Percentiles rank a stretch among this genome's conserved stretches.
phyloP scores from a whole-genome alignment of 768 basidiomycete genomes.

The Russula brevipes region DNA sequence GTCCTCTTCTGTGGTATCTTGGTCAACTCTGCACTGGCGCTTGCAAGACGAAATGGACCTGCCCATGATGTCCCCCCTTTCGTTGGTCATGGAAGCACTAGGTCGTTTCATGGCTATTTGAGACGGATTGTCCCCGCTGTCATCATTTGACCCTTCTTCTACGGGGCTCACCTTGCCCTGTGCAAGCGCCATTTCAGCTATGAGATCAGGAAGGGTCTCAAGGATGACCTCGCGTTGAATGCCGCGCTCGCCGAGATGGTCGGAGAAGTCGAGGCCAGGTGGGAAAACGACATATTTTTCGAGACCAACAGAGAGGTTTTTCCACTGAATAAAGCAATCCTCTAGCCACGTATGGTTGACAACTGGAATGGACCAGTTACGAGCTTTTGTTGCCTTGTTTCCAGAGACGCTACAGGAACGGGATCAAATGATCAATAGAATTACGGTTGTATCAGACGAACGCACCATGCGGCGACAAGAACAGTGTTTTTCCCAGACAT shows the following conservation, averaged over 20 bases:
- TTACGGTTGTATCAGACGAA: slow-evolving; percentile 19
- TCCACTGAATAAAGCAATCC: slow-evolving; percentile 83
- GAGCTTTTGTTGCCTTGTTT: slow-evolving; percentile 66
- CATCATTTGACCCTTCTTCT: not conserved
- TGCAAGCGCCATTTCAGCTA: slow-evolving; percentile 7
- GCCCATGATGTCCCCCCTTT: slow-evolving; percentile 30
- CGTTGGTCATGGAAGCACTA: slow-evolving; percentile 23
- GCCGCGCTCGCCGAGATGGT: slow-evolving; percentile 35
- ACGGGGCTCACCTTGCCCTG: not conserved
- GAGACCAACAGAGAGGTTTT: slow-evolving; percentile 53
- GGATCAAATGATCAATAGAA: not conserved
- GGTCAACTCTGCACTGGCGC: slow-evolving; percentile 1
- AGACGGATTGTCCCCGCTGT: slow-evolving; percentile 1
- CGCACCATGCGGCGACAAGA: slow-evolving; percentile 80
- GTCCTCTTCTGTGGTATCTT: slow-evolving; percentile 1
- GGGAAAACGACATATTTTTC: slow-evolving; percentile 70
- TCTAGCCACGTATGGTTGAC: slow-evolving; percentile 92
- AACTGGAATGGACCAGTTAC: slow-evolving; percentile 76
- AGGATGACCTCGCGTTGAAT: slow-evolving; percentile 22
- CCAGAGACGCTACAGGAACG: slow-evolving; percentile 26
- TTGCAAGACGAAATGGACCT: slow-evolving; percentile 5
- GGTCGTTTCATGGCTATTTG: slow-evolving; percentile 26
- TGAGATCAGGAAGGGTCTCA: slow-evolving; percentile 19
- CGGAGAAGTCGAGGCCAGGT: slow-evolving; percentile 58
- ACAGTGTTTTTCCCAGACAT: slow-evolving; percentile 75